A percentile compares a stretch with the other conserved stretches of the same genome.
Evolutionary conservation across 2,329 filamentous ascomycete genomes (phyloP).

Genomic region (Aspergillus sp.): DNA sequence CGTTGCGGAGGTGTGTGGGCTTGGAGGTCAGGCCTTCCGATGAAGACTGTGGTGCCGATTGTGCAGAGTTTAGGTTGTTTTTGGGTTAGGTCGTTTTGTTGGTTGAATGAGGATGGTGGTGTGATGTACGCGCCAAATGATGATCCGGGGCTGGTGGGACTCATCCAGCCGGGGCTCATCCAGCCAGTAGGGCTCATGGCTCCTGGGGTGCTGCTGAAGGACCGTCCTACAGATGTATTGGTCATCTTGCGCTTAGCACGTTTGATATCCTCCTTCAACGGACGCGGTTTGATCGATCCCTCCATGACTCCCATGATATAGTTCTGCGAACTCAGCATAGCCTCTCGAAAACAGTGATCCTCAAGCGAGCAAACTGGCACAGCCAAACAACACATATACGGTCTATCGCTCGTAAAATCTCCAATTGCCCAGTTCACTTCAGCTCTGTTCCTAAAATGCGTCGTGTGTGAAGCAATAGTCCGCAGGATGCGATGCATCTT

Average conservation of each 20-base stretch:
- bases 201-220: background rate
- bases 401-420: slow-evolving; percentile 3
- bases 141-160: no score
- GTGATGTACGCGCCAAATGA: background rate
- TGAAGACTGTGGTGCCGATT: slow-evolving; percentile 10
- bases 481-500: slow-evolving; percentile 2
- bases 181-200: background rate
- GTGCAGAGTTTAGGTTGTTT: background rate
- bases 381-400: slow-evolving; percentile 6
- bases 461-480: slow-evolving; percentile 6
- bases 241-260: background rate
- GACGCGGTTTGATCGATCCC: background rate
- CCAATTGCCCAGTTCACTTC: slow-evolving; percentile 6
- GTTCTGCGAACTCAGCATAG: background rate
- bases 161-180: no score
- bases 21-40: slow-evolving; percentile 13
- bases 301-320: slow-evolving; percentile 2
- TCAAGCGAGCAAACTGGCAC: slow-evolving; percentile 5
- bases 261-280: background rate
- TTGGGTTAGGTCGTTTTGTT: no score
- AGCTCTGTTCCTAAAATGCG: background rate
- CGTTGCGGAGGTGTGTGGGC: slow-evolving; percentile 2
- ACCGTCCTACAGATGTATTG: background rate
- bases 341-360: slow-evolving; percentile 2
- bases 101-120: background rate